A percentile compares a stretch with the other conserved stretches of the same genome.
Evolutionary conservation across 2,329 filamentous ascomycete species (phyloP).

Genomic region (Talaromyces sp.): DNA sequence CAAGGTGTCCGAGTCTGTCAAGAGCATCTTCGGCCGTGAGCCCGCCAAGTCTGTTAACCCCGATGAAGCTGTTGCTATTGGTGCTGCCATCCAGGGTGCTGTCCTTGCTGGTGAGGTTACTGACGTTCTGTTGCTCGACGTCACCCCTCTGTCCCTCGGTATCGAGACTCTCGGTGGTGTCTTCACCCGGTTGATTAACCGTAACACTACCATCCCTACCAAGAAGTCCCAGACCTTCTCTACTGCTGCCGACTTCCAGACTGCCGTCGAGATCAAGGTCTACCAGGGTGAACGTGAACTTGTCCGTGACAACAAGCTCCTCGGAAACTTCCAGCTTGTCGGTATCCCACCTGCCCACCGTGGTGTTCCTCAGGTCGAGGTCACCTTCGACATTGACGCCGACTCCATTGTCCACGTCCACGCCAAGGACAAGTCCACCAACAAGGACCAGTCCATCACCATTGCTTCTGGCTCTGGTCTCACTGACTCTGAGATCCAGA

Average conservation of each 20-base stretch:
- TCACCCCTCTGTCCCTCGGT: conserved; percentile 92
- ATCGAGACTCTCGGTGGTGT: conserved; percentile 98
- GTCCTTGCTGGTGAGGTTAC: conserved; percentile 95
- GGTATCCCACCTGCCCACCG: conserved; percentile 94
- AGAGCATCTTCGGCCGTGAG: conserved; percentile 93
- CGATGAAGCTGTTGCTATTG: conserved; percentile 95
- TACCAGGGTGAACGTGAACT: conserved; percentile 99
- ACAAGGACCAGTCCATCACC: conserved; percentile 99
- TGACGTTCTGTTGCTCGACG: conserved; percentile 89
- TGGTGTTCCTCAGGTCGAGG: conserved; percentile 93
- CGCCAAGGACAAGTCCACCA: conserved; percentile 98
- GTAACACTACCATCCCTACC: conserved; percentile 97
- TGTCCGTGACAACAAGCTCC: conserved; percentile 95
- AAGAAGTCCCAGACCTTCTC: conserved; percentile 99
- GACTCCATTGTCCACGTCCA: conserved; percentile 97
- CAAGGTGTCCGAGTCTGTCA: conserved; percentile 93
- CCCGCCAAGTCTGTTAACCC: conserved; percentile 98
- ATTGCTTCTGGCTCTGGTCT: conserved; percentile 97
- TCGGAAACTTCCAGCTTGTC: conserved; percentile 98
- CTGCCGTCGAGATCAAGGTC: conserved; percentile 98
- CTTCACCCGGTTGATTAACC: conserved; percentile 96
- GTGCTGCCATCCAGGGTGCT: conserved; percentile 94
- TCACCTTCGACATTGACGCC: conserved; percentile 97
- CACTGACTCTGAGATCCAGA: conserved; percentile 87
- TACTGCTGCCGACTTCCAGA: conserved; percentile 96